Base-by-base conservation (phyloP, 2,329 filamentous ascomycete genomes). In the Trichophyton simii region DNA sequence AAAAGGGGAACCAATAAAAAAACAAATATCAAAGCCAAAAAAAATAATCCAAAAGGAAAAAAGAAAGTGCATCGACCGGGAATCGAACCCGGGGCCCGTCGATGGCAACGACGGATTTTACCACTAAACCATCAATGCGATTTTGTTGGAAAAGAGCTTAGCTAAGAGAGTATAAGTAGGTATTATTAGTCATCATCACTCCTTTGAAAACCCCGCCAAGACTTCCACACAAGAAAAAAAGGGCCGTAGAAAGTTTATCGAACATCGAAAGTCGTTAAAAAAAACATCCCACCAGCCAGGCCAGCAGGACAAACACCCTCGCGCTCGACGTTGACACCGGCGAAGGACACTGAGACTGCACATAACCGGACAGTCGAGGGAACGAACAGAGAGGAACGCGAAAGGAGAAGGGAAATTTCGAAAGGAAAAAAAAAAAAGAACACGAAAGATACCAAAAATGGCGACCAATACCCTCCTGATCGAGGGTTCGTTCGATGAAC, bases 401-500 rank as follows among this genome's bases (percentile, higher is more conserved):
- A 31, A 38, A 20, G 31, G 28, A 20, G 36, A 54, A 15, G 28
- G 41, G 20, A 52, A 13, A 52, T 7, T 20, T 3, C 2, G 9
- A 52, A 9, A 61, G 15, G 34, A 36, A 60, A 58, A 52, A 41
- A 61, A 22, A 42, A 41, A 61, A 18, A 18, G 22, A 42, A n/a
- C 11, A 25, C 46, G 9, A 28, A 31, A 31, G 11, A 54, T 54
- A 48, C 50, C 13, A 54, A 25, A 5, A 2, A 86, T 86, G 83
- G 81, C 78, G 68, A 78, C 81, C 63, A 85, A 80, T 67, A 84
- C 83, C 71, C 81, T 85, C 69, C 79, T 86, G 69, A 84, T 99
- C 76, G 94, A 99, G 81, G 94, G 94, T 76, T 84, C 85, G 71
- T 96, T 96, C 76, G 86, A 91, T 75, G 94, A 97, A 79, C 86